Evolutionary conservation across 2,329 filamentous ascomycete genomes (phyloP).

Genomic region (Colletotrichum siamense): DNA sequence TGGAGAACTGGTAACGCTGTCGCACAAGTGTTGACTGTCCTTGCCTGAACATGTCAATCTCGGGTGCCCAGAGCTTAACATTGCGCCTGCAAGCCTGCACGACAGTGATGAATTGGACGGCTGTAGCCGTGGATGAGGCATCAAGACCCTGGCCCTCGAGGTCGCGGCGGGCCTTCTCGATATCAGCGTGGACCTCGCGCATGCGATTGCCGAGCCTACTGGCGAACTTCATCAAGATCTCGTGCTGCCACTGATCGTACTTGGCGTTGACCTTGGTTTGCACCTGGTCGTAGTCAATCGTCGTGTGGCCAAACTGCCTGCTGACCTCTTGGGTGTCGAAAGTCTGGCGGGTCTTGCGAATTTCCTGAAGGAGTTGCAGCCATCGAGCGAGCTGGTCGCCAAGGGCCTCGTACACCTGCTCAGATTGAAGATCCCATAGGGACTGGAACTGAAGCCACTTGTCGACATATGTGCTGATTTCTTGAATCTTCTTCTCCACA

Average conservation of each 20-base stretch:
- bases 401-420: conserved; percentile 91
- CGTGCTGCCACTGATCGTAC: conserved; percentile 99
- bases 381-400: conserved; percentile 91
- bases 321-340: conserved; percentile 97
- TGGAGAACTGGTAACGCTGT: conserved; percentile 91
- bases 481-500: conserved; percentile 81
- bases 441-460: conserved; percentile 99
- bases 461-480: conserved; percentile 87
- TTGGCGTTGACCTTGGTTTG: conserved; percentile 99
- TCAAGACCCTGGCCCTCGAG: conserved; percentile 92
- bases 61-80: conserved; percentile 91
- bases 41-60: conserved; percentile 94
- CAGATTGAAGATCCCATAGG: conserved; percentile 95
- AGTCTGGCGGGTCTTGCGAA: conserved; percentile 91
- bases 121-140: conserved; percentile 93
- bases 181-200: conserved; percentile 89
- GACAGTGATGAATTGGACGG: conserved; percentile 97
- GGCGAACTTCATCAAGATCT: conserved; percentile 94
- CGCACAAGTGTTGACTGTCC: conserved; percentile 91
- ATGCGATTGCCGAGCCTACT: conserved; percentile 86
- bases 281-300: conserved; percentile 97
- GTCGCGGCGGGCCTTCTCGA: conserved; percentile 88
- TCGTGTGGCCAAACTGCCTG: conserved; percentile 90
- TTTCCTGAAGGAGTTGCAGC: conserved; percentile 96
- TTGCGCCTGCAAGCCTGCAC: conserved; percentile 96